These are phyloP conservation scores for Lumnitzera littorea DNA, from an alignment of 345 rosid genomes.

Conservation along the genomic window DNA sequence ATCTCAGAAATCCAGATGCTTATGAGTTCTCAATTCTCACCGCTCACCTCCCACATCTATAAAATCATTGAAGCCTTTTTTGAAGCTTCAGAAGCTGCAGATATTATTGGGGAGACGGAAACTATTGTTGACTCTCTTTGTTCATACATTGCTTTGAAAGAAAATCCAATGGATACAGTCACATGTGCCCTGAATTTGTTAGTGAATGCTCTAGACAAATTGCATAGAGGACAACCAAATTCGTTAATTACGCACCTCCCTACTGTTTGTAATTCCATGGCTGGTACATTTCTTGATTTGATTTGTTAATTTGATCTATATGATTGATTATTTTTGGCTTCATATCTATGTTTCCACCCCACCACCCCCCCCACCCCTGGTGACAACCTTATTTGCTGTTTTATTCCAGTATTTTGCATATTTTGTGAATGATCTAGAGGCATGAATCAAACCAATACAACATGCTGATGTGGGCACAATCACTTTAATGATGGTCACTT, in stretches of 20 bases:
- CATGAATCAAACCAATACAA: too few relatives aligned
- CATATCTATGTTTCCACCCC: background rate
- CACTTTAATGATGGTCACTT: too few relatives aligned
- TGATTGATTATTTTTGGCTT: background rate
- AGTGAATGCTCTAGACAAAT: conserved; percentile 45
- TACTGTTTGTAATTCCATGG: conserved; percentile 42
- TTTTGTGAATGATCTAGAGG: too few relatives aligned
- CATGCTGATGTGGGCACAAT: too few relatives aligned
- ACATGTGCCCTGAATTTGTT: conserved; percentile 45
- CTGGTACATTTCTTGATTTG: conserved; percentile 37
- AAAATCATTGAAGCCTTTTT: conserved; percentile 48
- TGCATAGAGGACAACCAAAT: conserved; percentile 27
- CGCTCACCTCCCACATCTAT: conserved; percentile 51
- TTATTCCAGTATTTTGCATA: background rate
- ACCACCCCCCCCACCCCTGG: background rate
- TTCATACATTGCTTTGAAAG: conserved; percentile 41
- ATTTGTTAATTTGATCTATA: background rate
- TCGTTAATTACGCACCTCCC: conserved; percentile 40
- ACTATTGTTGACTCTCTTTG: conserved; percentile 39
- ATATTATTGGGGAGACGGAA: conserved; percentile 38
- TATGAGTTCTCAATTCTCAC: conserved; percentile 42
- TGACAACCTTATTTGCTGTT: background rate
- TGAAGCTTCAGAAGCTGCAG: conserved; percentile 31
- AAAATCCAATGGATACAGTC: conserved; percentile 60
- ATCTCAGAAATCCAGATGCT: conserved; percentile 46